phyloP scores from a whole-genome alignment of 306 rosid species.

The Lathyrus sativus region DNA sequence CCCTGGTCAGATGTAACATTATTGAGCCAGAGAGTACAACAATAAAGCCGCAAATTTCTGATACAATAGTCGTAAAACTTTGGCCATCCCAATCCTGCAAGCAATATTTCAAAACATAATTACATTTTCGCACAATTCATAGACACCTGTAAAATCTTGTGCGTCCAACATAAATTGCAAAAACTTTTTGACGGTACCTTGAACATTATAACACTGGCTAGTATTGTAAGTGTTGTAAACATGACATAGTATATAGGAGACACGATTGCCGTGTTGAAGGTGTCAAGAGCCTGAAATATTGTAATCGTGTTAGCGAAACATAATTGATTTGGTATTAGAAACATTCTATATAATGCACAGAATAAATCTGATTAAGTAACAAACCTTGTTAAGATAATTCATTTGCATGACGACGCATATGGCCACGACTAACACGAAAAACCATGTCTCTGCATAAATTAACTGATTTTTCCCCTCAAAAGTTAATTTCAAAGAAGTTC shows the following conservation, averaged over 20 bases:
- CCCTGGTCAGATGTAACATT: slow-evolving; percentile 69
- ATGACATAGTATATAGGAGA: slow-evolving; percentile 89
- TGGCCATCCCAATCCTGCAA: slow-evolving; percentile 87
- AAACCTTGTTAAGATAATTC: slow-evolving; percentile 89
- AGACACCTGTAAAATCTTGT: slow-evolving; percentile 13
- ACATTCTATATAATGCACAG: neutral
- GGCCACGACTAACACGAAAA: slow-evolving; percentile 73
- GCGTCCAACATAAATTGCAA: slow-evolving; percentile 10
- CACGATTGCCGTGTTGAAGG: slow-evolving; percentile 85
- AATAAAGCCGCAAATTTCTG: slow-evolving; percentile 87
- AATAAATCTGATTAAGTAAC: slow-evolving; percentile 27
- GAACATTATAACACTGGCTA: slow-evolving; percentile 88
- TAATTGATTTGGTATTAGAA: neutral
- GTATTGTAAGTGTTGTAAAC: slow-evolving; percentile 80
- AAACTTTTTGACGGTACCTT: slow-evolving; percentile 56
- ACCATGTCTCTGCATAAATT: slow-evolving; percentile 73
- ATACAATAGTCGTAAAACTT: slow-evolving; percentile 56
- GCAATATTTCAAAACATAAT: slow-evolving; percentile 33
- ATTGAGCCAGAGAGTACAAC: slow-evolving; percentile 80
- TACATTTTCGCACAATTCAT: slow-evolving; percentile 16
- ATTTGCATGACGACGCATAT: slow-evolving; percentile 75
- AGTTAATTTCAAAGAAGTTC: slow-evolving; percentile 82
- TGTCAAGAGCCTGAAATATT: slow-evolving; percentile 83
- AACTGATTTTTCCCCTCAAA: slow-evolving; percentile 88
- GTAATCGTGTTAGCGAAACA: slow-evolving; percentile 33